A percentile compares a stretch with the other conserved stretches of the same genome.
Conservation (phyloP, 129 eudicot species). For the Pseudognaphalium luteoalbum region DNA sequence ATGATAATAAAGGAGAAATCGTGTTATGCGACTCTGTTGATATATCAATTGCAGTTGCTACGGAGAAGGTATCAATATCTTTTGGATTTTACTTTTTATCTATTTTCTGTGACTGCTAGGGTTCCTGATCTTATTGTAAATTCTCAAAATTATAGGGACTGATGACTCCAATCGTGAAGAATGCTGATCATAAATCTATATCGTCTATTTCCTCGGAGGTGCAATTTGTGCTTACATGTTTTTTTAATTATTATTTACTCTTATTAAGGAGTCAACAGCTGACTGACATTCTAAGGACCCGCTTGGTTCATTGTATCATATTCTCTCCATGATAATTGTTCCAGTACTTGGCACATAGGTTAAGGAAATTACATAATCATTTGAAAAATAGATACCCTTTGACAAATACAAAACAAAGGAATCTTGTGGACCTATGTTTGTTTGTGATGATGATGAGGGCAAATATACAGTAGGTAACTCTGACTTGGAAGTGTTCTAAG, state of each 20-base stretch:
- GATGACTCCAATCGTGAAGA: slow-evolving; percentile 93
- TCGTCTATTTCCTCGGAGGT: slow-evolving; percentile 90
- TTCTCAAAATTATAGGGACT: slow-evolving; percentile 58
- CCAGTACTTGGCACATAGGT: not conserved
- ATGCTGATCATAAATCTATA: slow-evolving; percentile 94
- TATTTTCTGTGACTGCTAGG: not conserved
- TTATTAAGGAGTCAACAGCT: not conserved
- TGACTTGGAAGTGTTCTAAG: slow-evolving; percentile 7
- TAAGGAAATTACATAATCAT: not conserved
- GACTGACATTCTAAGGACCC: slow-evolving; percentile 12
- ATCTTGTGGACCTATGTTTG: not conserved
- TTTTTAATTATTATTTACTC: not conserved
- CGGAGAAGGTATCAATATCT: slow-evolving; percentile 72
- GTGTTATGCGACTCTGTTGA: slow-evolving; percentile 75
- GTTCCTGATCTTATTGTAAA: not conserved
- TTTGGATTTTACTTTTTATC: not conserved
- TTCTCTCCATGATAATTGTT: not conserved
- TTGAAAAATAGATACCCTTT: slow-evolving; percentile 13
- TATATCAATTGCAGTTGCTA: slow-evolving; percentile 97
- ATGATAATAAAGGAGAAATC: slow-evolving; percentile 71
- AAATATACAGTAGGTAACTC: not conserved
- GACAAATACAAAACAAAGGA: not conserved
- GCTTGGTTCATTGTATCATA: not conserved
- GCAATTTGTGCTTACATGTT: slow-evolving; percentile 5
- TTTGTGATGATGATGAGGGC: not conserved